Base-by-base conservation (phyloP, 768 basidiomycete genomes). In the Suillus cothurnatus region DNA sequence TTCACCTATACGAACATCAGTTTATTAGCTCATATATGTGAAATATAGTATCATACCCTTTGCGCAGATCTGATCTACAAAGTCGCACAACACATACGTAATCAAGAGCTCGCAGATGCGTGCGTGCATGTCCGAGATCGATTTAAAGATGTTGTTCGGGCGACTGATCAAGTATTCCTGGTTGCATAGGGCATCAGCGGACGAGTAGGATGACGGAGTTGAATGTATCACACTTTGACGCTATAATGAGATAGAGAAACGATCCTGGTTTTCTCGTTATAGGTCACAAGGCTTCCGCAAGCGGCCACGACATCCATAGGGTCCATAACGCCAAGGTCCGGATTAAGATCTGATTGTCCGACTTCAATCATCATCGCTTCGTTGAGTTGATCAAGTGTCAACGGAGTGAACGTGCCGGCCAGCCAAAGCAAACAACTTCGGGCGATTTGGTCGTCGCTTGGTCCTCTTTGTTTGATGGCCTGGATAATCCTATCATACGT, bases 401-500 rank as follows among this genome's bases (percentile, higher is more conserved):
- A 28, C 1, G 61, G 61, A 6, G 34, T 56, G 21, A 62, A 12
- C 8, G 50, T n/a, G 23, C 61, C 61, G 15, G 38, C 34, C 17
- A 62, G 50, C 50, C 7, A 62, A 28, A 62, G 26, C 8, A 62
- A 26, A 11, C 47, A 62, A 19, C 28, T 1, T 15, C 4, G 32
- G 12, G 52, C 36, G 4, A 62, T 57, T 1, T 1, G 15, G 4
- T 5, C 23, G 3, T 62, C 61, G 9, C 14, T 8, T 19, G 2
- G 15, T 1, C 47, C 59, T 9, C 23, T 38, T 2, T 26, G 32
- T 34, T 72, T 58, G 0, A 74, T 65, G 0, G 57, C 39, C 3
- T 61, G 43, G 8, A 72, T 62, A 14, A 72, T 73, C 12, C 72
- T 66, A 15, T 67, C 58, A 17, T 72, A 70, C 0, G 72, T 74